Percentiles rank a stretch among this genome's conserved stretches.
phyloP scores from a whole-genome alignment of 805 yeast genomes.

The Metschnikowia lunata region DNA sequence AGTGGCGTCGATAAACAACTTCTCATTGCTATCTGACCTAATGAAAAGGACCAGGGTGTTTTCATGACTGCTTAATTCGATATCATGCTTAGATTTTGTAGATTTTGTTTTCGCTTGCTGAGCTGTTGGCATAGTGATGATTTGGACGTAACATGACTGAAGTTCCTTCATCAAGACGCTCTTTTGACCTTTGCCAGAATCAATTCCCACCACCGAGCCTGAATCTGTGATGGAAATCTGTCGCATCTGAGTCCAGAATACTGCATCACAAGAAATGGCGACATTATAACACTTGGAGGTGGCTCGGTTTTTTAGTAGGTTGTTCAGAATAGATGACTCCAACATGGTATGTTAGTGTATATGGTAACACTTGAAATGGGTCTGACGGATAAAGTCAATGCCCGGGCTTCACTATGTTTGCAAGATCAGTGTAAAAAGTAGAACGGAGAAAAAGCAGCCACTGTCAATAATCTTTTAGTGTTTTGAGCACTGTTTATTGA shows the following conservation, averaged over 20 bases:
- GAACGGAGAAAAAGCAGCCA: too few species aligned
- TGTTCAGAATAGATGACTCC: slow-evolving; percentile 2
- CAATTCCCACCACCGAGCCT: slow-evolving; percentile 33
- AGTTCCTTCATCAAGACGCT: slow-evolving; percentile 30
- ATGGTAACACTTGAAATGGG: too few species aligned
- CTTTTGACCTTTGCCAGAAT: slow-evolving; percentile 24
- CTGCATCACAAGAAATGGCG: slow-evolving; percentile 34
- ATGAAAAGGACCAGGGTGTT: slow-evolving; percentile 40
- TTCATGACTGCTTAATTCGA: slow-evolving; percentile 10
- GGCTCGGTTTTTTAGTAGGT: slow-evolving; percentile 33
- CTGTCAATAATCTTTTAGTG: too few species aligned
- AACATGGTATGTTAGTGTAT: too few species aligned
- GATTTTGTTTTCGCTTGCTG: slow-evolving; percentile 6
- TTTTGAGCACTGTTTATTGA: too few species aligned
- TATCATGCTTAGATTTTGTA: slow-evolving; percentile 5
- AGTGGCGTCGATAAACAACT: slow-evolving; percentile 34
- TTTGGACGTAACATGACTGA: slow-evolving; percentile 39
- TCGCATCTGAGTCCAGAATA: slow-evolving; percentile 32
- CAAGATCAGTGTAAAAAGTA: too few species aligned
- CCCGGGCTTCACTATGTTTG: too few species aligned
- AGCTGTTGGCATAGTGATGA: slow-evolving; percentile 24
- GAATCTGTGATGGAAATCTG: slow-evolving; percentile 28
- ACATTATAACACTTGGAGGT: slow-evolving; percentile 30
- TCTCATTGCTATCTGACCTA: slow-evolving; percentile 36
- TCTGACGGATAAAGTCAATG: too few species aligned